phyloP scores from a whole-genome alignment of 345 rosid species.

The Lumnitzera littorea region DNA sequence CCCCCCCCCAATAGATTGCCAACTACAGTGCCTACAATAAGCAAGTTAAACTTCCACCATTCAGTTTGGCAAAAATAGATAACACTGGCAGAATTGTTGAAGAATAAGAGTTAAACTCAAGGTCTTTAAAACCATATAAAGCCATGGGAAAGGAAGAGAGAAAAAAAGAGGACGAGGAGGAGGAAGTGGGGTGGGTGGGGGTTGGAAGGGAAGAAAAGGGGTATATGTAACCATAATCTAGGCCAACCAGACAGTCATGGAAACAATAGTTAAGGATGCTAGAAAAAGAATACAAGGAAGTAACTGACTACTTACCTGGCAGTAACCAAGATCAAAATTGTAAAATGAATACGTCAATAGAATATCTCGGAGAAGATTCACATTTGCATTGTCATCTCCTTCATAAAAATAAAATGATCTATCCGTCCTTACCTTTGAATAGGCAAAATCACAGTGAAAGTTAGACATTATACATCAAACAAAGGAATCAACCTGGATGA shows the following conservation, averaged over 20 bases:
- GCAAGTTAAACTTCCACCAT: no score
- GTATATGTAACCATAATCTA: no score
- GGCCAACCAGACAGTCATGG: not conserved
- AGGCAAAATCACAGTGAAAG: not conserved
- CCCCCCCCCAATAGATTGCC: no score
- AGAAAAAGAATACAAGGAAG: not conserved
- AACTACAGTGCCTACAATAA: no score
- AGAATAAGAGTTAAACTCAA: no score
- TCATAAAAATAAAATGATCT: constrained; percentile 67
- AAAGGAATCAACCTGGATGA: not conserved
- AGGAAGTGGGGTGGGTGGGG: no score
- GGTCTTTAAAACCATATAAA: no score
- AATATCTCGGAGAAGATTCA: constrained; percentile 73
- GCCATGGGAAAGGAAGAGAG: no score
- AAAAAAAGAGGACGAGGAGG: no score
- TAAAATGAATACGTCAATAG: constrained; percentile 87
- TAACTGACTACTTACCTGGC: constrained; percentile 58
- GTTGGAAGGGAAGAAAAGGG: no score
- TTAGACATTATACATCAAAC: not conserved
- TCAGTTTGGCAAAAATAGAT: no score
- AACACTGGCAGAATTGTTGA: no score
- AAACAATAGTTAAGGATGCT: not conserved
- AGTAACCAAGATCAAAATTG: constrained; percentile 96
- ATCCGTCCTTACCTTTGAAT: constrained; percentile 91
- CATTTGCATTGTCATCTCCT: constrained; percentile 88